Conservation (phyloP, 129 eudicot species). For the Centaurea solstitialis region DNA sequence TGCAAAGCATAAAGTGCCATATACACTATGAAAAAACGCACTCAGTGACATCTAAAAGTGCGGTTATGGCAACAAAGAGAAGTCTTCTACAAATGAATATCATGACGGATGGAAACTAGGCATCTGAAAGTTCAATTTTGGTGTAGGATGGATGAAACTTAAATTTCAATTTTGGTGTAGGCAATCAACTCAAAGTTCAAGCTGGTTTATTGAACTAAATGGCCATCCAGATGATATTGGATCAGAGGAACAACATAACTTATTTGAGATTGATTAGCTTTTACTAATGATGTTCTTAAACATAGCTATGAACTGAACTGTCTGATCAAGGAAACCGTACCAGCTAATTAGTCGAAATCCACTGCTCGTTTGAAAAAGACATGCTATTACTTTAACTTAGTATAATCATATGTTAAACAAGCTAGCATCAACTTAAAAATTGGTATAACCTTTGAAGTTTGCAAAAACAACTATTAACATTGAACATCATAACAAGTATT, state of each 20-base stretch:
- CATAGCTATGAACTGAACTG: not conserved
- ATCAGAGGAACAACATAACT: not conserved
- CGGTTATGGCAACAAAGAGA: not conserved
- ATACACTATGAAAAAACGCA: not conserved
- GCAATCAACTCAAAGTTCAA: not conserved
- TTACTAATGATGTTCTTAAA: not conserved
- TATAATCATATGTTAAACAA: constrained; percentile 13
- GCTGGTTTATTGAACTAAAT: not conserved
- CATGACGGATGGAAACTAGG: not conserved
- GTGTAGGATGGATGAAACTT: not conserved
- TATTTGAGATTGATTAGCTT: not conserved
- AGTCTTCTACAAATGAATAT: not conserved
- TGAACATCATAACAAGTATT: not conserved
- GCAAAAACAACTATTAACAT: not conserved
- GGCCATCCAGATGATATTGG: not conserved
- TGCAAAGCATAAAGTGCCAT: not conserved
- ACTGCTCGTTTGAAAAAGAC: not conserved
- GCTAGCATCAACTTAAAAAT: not conserved
- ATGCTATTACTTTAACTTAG: not conserved
- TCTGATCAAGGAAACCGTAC: not conserved
- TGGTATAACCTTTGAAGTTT: not conserved
- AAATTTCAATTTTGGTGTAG: not conserved
- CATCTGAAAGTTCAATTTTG: too few species aligned
- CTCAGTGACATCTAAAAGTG: not conserved
- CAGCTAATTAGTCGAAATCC: not conserved